A percentile compares a stretch with the other conserved stretches of the same genome.
Evolutionary conservation across 768 basidiomycete genomes (phyloP).

Genomic region (Boletus insuetus): DNA sequence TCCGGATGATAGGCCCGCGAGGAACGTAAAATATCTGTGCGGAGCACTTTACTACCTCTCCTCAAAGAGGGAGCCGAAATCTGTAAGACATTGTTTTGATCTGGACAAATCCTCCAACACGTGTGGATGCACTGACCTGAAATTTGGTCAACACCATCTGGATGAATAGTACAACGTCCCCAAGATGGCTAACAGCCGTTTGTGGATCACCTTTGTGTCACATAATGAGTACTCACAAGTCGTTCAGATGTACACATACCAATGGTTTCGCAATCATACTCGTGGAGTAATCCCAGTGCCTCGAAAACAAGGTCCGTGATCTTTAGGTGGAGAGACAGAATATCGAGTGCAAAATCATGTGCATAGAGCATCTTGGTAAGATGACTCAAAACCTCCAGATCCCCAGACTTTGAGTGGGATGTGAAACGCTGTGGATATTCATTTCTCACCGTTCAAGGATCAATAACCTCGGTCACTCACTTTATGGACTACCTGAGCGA

Average conservation of each 20-base stretch:
- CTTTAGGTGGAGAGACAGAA: slow-evolving; percentile 64
- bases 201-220: slow-evolving; percentile 69
- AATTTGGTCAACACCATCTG: slow-evolving; percentile 66
- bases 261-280: slow-evolving; percentile 78
- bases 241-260: slow-evolving; percentile 44
- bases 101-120: background rate
- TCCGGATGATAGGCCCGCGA: slow-evolving; percentile 41
- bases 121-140: slow-evolving; percentile 41
- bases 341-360: slow-evolving; percentile 59
- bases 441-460: background rate
- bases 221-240: background rate
- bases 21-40: slow-evolving; percentile 51
- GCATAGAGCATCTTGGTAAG: slow-evolving; percentile 65
- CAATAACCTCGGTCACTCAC: slow-evolving; percentile 36
- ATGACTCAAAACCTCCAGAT: slow-evolving; percentile 68
- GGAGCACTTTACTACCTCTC: slow-evolving; percentile 44
- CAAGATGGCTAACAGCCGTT: slow-evolving; percentile 73
- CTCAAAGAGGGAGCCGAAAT: slow-evolving; percentile 48
- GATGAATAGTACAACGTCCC: slow-evolving; percentile 73
- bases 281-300: slow-evolving; percentile 59
- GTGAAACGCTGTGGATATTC: slow-evolving; percentile 52
- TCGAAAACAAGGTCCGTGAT: slow-evolving; percentile 64
- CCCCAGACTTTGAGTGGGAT: slow-evolving; percentile 47
- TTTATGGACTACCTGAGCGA: slow-evolving; percentile 55
- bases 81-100: slow-evolving; percentile 37